phyloP scores from a whole-genome alignment of 2,329 filamentous ascomycete species.

The Hypoxylon sp. region DNA sequence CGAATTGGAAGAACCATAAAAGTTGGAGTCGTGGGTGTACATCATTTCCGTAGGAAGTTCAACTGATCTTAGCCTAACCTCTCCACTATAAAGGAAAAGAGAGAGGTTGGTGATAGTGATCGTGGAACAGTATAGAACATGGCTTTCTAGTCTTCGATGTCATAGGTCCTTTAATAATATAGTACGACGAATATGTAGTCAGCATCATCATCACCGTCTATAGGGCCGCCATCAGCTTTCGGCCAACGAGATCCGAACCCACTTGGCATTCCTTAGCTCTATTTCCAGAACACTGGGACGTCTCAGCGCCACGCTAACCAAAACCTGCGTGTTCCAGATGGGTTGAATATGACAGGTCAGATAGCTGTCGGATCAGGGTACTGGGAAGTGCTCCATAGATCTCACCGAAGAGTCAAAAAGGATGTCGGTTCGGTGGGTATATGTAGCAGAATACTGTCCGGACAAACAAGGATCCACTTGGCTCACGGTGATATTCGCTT shows the following conservation, averaged over 20 bases:
- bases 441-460: slow-evolving; percentile 11
- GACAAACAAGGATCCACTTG: slow-evolving; percentile 32
- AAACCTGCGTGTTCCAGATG: slow-evolving; percentile 31
- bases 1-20: slow-evolving; percentile 17
- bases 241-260: slow-evolving; percentile 43
- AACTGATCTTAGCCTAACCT: slow-evolving; percentile 9
- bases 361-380: slow-evolving; percentile 34
- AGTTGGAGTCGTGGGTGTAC: slow-evolving; percentile 27
- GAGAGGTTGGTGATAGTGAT: slow-evolving; percentile 15
- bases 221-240: slow-evolving; percentile 23
- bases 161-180: slow-evolving; percentile 9
- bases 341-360: slow-evolving; percentile 40
- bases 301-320: slow-evolving; percentile 44
- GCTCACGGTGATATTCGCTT: slow-evolving; percentile 17
- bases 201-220: slow-evolving; percentile 29
- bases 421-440: slow-evolving; percentile 29
- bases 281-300: slow-evolving; percentile 46
- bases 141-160: neutral
- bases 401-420: slow-evolving; percentile 39
- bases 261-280: slow-evolving; percentile 40
- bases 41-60: slow-evolving; percentile 30
- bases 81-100: slow-evolving; percentile 3
- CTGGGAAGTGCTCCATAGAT: slow-evolving; percentile 30
- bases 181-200: slow-evolving; percentile 2
- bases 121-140: neutral